Conservation (phyloP, 2,329 filamentous ascomycete genomes). For the Neofusicoccum laricinum region DNA sequence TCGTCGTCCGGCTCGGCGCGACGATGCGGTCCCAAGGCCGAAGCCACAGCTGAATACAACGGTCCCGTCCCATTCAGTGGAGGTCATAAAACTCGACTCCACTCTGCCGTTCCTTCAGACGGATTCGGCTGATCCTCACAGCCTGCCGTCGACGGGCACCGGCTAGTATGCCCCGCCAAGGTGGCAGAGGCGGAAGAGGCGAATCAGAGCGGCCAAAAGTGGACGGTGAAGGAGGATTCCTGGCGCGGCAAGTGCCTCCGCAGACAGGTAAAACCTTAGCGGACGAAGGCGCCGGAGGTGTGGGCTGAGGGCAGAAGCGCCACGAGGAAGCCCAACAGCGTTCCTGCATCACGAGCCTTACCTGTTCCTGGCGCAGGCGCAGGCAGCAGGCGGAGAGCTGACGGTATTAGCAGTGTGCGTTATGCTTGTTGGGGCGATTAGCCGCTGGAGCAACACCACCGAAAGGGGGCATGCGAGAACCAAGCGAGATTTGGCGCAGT, state of each 20-base stretch:
- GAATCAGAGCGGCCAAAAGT: neutral
- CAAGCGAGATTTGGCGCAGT: neutral
- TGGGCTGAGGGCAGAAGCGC: neutral
- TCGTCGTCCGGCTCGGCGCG: neutral
- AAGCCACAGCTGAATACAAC: neutral
- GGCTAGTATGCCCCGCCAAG: neutral
- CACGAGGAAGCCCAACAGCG: neutral
- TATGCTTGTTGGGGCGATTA: neutral
- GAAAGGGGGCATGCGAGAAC: neutral
- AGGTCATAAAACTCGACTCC: slow-evolving; percentile 5
- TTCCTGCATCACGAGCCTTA: neutral
- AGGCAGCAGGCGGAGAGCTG: slow-evolving; percentile 6
- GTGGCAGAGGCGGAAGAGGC: neutral
- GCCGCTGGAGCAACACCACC: neutral
- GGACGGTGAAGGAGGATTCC: neutral
- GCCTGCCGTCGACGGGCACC: neutral
- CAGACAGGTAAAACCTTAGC: neutral
- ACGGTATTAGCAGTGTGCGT: neutral
- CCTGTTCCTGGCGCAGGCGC: slow-evolving; percentile 2
- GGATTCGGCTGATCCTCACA: neutral
- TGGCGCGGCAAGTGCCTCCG: neutral
- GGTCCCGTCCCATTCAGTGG: neutral
- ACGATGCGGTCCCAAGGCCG: neutral
- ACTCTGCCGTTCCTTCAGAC: neutral
- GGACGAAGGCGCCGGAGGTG: neutral